These are phyloP conservation scores for Saprolegnia parasitica DNA, from an alignment of 352 stramenopile genomes.

Conservation along the genomic window DNA sequence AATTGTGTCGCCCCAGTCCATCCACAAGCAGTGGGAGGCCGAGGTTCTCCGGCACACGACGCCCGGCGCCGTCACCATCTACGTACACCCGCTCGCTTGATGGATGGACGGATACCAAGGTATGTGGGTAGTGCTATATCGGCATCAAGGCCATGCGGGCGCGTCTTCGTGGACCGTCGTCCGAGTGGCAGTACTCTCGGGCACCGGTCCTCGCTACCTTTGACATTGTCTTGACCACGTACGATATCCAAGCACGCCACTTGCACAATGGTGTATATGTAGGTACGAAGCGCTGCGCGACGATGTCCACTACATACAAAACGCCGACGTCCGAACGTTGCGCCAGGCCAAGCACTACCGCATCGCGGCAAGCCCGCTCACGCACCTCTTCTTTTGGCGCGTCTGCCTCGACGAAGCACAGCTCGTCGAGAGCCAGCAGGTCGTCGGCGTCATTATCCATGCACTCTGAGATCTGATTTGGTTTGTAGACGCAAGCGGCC, in stretches of 20 bases:
- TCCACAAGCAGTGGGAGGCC: constrained; percentile 85
- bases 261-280: not conserved
- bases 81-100: constrained; percentile 27
- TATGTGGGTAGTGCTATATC: constrained; percentile 36
- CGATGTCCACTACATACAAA: constrained; percentile 77
- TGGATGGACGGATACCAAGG: not conserved
- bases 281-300: constrained; percentile 78
- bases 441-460: too few relatives aligned
- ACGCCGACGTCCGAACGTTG: constrained; percentile 35
- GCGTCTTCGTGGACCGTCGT: constrained; percentile 36
- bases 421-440: constrained; percentile 75
- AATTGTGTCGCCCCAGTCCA: constrained; percentile 90
- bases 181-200: constrained; percentile 55
- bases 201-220: constrained; percentile 58
- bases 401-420: constrained; percentile 93
- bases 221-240: constrained; percentile 88
- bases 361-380: constrained; percentile 84
- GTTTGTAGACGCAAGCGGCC: constrained; percentile 54
- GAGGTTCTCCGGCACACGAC: constrained; percentile 83
- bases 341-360: constrained; percentile 72
- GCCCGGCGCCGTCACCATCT: constrained; percentile 41
- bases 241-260: not conserved
- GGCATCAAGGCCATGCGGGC: constrained; percentile 49
- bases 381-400: constrained; percentile 82
- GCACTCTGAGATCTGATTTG: not conserved